Evolutionary conservation across 164 flowering plant species (phyloP), one percentile per base, ranked within the genome.

Genomic region (Umbilicus rupestris): DNA sequence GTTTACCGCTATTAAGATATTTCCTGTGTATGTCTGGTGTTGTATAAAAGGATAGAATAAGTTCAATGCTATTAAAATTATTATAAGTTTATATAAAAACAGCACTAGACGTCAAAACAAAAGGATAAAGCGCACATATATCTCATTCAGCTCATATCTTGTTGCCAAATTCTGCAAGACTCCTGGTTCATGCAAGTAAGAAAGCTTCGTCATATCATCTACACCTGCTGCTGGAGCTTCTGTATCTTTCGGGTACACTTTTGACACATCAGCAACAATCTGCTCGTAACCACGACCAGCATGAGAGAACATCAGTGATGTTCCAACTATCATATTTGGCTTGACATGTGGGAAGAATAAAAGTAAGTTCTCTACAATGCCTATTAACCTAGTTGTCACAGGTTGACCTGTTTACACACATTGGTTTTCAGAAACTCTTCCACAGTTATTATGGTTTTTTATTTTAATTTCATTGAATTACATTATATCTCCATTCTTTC

Each of bases 201-300:
- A 92, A 67, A 92, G 92, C 76, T 92, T 92, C 73, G 97, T 95
- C 99, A 95, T 90, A 83, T 95, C 99, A 87, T 94, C 99, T 39
- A 92, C 97, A 65, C 99, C 99, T 67, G 87, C 99, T 65, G 97
- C 89, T 63, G 97, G 86, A 64, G 97, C 96, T 75, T 95, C 99
- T 49, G 94, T 88, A 73, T 95, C 99, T 73, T 92, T 85, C 11
- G 99, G 97, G 69, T 82, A 87, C 60, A 90, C 84, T 68, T 87
- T 90, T 20, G 97, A 80, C 30, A 88, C 75, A 73, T 84, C 76
- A 55, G 83, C 70, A 35, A 88, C 87, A 73, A 89, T 88, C 99
- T 95, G 60, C 22, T 46, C 52, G 19, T n/a, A 46, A 46, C 3
- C 29, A 55, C 2, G 28, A 28, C 60, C 60, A 22, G 12, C 16